These are phyloP conservation scores for Saccharomycopsis synnaedendra DNA, from an alignment of 805 yeast species.

Conservation along the genomic window DNA sequence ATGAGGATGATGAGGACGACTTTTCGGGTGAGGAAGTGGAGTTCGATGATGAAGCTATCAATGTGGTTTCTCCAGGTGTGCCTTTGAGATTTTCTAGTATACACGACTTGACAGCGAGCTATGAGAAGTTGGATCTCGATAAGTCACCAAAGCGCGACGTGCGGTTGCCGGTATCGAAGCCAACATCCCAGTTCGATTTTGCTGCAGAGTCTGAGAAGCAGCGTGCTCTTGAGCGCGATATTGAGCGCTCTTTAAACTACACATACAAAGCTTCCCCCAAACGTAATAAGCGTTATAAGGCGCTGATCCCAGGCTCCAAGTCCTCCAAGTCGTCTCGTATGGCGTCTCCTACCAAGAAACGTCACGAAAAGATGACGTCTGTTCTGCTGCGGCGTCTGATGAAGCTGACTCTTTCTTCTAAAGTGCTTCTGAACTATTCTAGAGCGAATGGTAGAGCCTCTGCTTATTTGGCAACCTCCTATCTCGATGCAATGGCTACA, in stretches of 20 bases:
- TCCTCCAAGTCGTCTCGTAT: too few species aligned
- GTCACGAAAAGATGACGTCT: too few species aligned
- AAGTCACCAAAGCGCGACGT: background rate
- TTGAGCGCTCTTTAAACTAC: conserved; percentile 6
- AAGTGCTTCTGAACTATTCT: conserved; percentile 10
- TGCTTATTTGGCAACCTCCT: background rate
- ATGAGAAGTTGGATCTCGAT: conserved; percentile 7
- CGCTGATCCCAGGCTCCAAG: background rate
- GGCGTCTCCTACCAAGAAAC: too few species aligned
- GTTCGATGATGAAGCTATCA: conserved; percentile 15
- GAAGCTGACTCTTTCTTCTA: conserved; percentile 13
- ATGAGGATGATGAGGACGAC: conserved; percentile 9
- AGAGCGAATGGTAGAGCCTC: background rate
- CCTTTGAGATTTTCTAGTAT: conserved; percentile 8
- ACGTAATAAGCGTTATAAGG: conserved; percentile 14
- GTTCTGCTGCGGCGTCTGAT: conserved; percentile 3
- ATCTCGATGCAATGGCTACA: conserved; percentile 9
- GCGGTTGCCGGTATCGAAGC: too few species aligned
- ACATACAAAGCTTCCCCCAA: conserved; percentile 15
- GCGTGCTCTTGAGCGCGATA: conserved; percentile 3
- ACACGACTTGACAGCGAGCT: conserved; percentile 11
- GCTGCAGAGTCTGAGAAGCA: conserved; percentile 3
- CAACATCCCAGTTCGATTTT: too few species aligned
- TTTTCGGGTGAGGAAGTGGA: conserved; percentile 1
- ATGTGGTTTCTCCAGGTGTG: conserved; percentile 17